Evolutionary conservation across 192 early-diverging fungal species (phyloP).

Genomic region (Endogone sp.): DNA sequence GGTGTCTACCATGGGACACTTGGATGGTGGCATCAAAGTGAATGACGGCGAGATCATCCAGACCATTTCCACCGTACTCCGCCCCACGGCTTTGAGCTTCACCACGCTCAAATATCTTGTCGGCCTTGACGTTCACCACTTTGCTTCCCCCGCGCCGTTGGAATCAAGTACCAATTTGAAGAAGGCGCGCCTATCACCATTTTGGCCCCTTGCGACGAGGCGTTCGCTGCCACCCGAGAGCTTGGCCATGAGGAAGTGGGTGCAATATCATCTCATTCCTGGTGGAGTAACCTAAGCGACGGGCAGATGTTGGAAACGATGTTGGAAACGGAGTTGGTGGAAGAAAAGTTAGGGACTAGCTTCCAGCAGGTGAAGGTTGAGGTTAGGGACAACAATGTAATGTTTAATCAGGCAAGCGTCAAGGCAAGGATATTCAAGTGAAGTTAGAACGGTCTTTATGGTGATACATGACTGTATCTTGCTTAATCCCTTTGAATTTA

Average conservation of each 20-base stretch:
- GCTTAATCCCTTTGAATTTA: too few relatives aligned
- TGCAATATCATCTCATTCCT: conserved; percentile 63
- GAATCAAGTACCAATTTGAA: conserved; percentile 54
- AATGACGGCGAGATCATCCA: conserved; percentile 25
- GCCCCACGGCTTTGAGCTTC: conserved; percentile 17
- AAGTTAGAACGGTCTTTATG: too few relatives aligned
- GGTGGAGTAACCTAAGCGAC: conserved; percentile 46
- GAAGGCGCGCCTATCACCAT: conserved; percentile 52
- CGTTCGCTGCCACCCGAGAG: conserved; percentile 40
- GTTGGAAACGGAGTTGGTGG: conserved; percentile 47
- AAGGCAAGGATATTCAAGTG: too few relatives aligned
- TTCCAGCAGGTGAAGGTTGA: not conserved
- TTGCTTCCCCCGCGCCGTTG: conserved; percentile 44
- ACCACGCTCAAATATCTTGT: not conserved
- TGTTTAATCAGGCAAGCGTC: not conserved
- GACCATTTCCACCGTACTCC: conserved; percentile 33
- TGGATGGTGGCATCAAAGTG: not conserved
- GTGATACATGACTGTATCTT: too few relatives aligned
- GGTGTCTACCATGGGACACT: not conserved
- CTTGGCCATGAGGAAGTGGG: conserved; percentile 38
- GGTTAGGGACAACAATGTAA: not conserved
- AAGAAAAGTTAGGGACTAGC: not conserved
- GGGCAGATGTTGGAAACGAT: conserved; percentile 46
- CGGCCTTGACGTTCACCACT: not conserved
- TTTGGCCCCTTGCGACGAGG: conserved; percentile 61